Conservation (phyloP, 2,329 filamentous ascomycete species). For the Aspergillus uvarum region DNA sequence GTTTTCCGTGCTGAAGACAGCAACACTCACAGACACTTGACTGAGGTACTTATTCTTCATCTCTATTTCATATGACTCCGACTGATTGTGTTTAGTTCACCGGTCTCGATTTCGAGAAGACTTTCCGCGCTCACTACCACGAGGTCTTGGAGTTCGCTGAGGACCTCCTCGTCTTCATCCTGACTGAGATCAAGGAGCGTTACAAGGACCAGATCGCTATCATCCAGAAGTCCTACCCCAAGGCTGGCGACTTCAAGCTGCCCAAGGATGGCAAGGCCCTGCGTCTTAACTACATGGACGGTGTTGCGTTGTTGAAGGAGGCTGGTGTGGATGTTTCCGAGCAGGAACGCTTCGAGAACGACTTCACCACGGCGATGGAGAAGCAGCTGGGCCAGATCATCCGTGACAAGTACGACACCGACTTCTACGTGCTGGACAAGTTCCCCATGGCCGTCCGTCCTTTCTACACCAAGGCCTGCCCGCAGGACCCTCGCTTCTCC, state of each 20-base stretch:
- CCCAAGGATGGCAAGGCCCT: constrained; percentile 51
- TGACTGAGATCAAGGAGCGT: constrained; percentile 46
- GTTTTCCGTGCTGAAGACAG: constrained; percentile 68
- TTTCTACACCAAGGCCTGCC: constrained; percentile 86
- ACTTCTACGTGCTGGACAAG: constrained; percentile 97
- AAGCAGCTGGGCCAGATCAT: constrained; percentile 80
- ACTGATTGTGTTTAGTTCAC: constrained; percentile 43
- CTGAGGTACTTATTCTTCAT: constrained; percentile 48
- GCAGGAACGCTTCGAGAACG: constrained; percentile 50
- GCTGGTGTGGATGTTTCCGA: constrained; percentile 52
- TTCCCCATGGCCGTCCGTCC: constrained; percentile 86
- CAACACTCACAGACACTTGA: constrained; percentile 66
- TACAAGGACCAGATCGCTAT: constrained; percentile 48
- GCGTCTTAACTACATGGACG: constrained; percentile 52
- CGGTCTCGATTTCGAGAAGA: constrained; percentile 55
- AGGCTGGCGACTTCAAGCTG: constrained; percentile 51
- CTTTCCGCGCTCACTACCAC: constrained; percentile 52
- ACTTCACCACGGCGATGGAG: constrained; percentile 51
- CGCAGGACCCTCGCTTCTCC: constrained; percentile 63
- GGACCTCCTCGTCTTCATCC: constrained; percentile 51
- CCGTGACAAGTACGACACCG: constrained; percentile 83
- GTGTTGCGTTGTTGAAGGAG: constrained; percentile 49
- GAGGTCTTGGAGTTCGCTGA: constrained; percentile 53
- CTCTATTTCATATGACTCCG: neutral
- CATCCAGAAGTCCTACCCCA: constrained; percentile 51